Base-by-base conservation (phyloP, 106 monocot species). In the Dioscorea alata region DNA sequence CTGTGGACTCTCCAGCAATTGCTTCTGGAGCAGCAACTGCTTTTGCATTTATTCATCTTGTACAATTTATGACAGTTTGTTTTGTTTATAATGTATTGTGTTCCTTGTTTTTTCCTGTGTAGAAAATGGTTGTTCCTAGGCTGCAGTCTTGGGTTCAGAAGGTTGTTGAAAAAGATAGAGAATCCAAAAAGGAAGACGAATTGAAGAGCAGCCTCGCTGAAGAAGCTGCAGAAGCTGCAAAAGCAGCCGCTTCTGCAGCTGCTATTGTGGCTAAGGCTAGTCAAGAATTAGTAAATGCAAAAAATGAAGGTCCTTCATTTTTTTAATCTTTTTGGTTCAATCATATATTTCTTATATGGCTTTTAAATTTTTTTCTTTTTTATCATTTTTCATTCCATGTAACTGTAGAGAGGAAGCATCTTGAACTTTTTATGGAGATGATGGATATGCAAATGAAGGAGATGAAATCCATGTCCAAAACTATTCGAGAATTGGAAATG, bases 381-480 rank as follows among this genome's bases (percentile, higher is more conserved):
- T n/a, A 22, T 12, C 23, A 23, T 61, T 50, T 59, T 6, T 17
- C 13, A n/a, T 58, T 21, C 17, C 16, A 67, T 68, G 13, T 75
- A 59, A 19, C 60, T 18, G 6, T 72, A 92, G 97, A 97, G 59
- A 79, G 64, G 72, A 85, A 82, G 64, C 80, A 71, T 76, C 87
- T 87, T 72, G 88, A 89, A 62, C 75, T 84, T 18, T 85, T 97
- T 57, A 85, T 83, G 84, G 72, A 73, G 60, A 72, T 85, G 60
- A 65, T 97, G 56, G 88, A 92, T 77, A 68, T 79, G 0, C 97
- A 97, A 90, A 76, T 90, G 61, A 84, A 97, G 74, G 97, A 89
- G 74, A 85, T 97, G 82, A 92, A 92, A 65, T 81, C 82, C 22
- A 89, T 97, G 86, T 72, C 82, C 19, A 84, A 80, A 64, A 71